These are phyloP conservation scores for Fusarium chuoi DNA, from an alignment of 2,329 filamentous ascomycete genomes.

Conservation along the genomic window DNA sequence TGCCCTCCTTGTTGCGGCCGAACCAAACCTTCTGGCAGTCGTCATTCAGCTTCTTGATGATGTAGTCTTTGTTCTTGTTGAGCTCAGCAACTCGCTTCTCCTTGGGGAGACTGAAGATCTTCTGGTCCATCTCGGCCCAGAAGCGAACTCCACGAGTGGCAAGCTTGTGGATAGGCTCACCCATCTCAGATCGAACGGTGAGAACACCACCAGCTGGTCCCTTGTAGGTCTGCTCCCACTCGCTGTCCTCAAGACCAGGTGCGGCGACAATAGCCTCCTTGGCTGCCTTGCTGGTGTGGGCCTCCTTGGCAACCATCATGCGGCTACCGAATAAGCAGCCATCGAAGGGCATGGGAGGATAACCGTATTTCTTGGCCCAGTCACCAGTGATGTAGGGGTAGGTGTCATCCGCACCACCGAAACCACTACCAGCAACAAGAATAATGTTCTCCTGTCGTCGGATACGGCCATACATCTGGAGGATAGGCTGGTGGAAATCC, in stretches of 20 bases:
- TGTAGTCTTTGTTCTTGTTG: slow-evolving; percentile 88
- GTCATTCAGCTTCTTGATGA: slow-evolving; percentile 94
- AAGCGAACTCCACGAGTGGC: slow-evolving; percentile 95
- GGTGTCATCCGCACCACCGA: slow-evolving; percentile 88
- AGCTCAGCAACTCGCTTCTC: slow-evolving; percentile 90
- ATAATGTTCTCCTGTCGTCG: slow-evolving; percentile 88
- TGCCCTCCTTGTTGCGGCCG: slow-evolving; percentile 81
- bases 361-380: slow-evolving; percentile 89
- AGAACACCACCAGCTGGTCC: slow-evolving; percentile 92
- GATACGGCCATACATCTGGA: slow-evolving; percentile 91
- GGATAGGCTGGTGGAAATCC: slow-evolving; percentile 91
- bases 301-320: slow-evolving; percentile 95
- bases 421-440: slow-evolving; percentile 89
- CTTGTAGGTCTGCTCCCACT: slow-evolving; percentile 96
- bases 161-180: slow-evolving; percentile 98
- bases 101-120: slow-evolving; percentile 96
- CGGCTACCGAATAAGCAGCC: slow-evolving; percentile 90
- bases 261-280: slow-evolving; percentile 93
- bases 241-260: slow-evolving; percentile 79
- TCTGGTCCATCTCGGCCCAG: slow-evolving; percentile 99
- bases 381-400: slow-evolving; percentile 91
- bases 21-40: slow-evolving; percentile 99
- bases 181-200: slow-evolving; percentile 98
- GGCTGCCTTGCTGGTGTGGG: slow-evolving; percentile 84
- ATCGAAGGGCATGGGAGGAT: slow-evolving; percentile 94